These are phyloP conservation scores for Microbotryum scabiosae DNA, from an alignment of 1,284 basidiomycete genomes.

Conservation along the genomic window DNA sequence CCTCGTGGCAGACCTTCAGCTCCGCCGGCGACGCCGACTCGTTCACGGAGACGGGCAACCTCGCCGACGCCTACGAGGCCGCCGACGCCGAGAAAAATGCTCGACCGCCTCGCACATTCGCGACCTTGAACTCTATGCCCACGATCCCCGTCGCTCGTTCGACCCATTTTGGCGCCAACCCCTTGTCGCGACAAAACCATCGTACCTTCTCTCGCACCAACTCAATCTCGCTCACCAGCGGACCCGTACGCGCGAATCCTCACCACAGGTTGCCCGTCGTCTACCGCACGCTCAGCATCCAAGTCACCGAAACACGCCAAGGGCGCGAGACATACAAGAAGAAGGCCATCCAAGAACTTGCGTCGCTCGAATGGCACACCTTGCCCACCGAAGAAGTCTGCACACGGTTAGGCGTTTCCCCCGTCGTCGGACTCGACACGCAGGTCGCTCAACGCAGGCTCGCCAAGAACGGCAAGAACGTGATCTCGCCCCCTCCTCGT, in stretches of 20 bases:
- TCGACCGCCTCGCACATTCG: background rate
- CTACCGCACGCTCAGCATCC: constrained; percentile 33
- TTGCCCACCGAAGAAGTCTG: constrained; percentile 45
- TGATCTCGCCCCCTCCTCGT: constrained; percentile 44
- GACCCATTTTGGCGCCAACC: background rate
- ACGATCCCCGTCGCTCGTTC: background rate
- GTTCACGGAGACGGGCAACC: too few relatives aligned
- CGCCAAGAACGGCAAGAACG: constrained; percentile 46
- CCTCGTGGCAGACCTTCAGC: too few relatives aligned
- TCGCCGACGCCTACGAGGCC: too few relatives aligned
- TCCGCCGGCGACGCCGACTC: too few relatives aligned
- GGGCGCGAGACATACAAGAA: background rate
- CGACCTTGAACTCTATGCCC: background rate
- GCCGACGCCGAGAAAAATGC: too few relatives aligned
- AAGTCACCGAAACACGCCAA: constrained; percentile 8
- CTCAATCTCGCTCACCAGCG: constrained; percentile 12
- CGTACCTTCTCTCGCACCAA: constrained; percentile 20
- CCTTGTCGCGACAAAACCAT: constrained; percentile 2
- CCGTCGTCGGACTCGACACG: constrained; percentile 46
- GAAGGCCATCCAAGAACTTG: constrained; percentile 25
- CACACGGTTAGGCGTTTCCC: constrained; percentile 45
- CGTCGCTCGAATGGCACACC: constrained; percentile 48
- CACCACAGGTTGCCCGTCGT: constrained; percentile 29
- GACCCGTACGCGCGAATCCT: background rate
- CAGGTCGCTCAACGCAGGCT: constrained; percentile 43